These are phyloP conservation scores for Umbelopsis sp. DNA, from an alignment of 192 early-diverging fungal genomes.

Conservation along the genomic window DNA sequence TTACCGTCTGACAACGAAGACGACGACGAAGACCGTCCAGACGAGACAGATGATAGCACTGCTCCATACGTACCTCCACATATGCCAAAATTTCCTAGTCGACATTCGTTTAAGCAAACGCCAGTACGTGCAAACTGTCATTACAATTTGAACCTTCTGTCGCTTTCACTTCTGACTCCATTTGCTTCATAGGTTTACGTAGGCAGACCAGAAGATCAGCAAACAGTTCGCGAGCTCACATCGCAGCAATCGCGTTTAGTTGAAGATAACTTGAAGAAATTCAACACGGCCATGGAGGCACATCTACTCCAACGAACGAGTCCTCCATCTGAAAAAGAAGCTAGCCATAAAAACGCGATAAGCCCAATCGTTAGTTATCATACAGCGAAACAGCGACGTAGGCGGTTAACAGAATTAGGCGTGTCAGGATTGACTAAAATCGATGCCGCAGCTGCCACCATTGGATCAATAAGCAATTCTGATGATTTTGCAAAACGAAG, in stretches of 20 bases:
- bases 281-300: constrained; percentile 39
- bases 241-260: constrained; percentile 58
- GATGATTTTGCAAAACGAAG: constrained; percentile 12
- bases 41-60: constrained; percentile 30
- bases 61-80: constrained; percentile 50
- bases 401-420: constrained; percentile 13
- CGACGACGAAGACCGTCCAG: constrained; percentile 28
- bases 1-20: constrained; percentile 43
- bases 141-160: neutral
- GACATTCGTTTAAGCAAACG: constrained; percentile 61
- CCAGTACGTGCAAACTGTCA: constrained; percentile 41
- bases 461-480: neutral
- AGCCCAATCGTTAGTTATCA: constrained; percentile 20
- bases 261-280: constrained; percentile 54
- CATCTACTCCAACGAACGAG: neutral
- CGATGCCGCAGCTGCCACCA: neutral
- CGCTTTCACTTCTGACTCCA: neutral
- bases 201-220: constrained; percentile 52
- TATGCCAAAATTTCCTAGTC: constrained; percentile 54
- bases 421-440: constrained; percentile 14
- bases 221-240: constrained; percentile 53
- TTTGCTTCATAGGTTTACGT: constrained; percentile 49
- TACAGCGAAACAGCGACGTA: constrained; percentile 22
- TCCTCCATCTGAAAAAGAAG: neutral
- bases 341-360: neutral